Percentiles rank a stretch among this genome's conserved stretches.
Evolutionary conservation across 129 eudicot genomes (phyloP).

Genomic region (Lactuca sativa): DNA sequence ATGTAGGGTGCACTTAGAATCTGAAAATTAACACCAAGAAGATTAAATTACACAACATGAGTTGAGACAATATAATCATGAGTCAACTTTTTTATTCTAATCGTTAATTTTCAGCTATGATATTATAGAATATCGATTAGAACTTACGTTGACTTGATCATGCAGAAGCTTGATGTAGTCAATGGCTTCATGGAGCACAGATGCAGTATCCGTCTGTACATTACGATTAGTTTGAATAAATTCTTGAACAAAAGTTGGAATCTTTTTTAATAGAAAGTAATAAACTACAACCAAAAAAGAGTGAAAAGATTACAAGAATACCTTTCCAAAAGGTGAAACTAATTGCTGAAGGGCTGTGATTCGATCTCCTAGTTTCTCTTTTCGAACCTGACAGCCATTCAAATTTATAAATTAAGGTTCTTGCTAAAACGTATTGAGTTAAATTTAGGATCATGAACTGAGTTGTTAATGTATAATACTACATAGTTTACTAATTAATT

Average conservation of each 20-base stretch:
- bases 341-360: conserved; percentile 89
- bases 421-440: conserved; percentile 5
- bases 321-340: conserved; percentile 98
- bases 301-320: conserved; percentile 19
- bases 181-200: conserved; percentile 94
- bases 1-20: conserved; percentile 62
- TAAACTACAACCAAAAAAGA: neutral
- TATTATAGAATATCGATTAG: neutral
- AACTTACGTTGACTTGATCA: conserved; percentile 80
- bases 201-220: conserved; percentile 92
- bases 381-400: conserved; percentile 58
- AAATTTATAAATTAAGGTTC: neutral
- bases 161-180: conserved; percentile 88
- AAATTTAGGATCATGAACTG: neutral
- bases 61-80: neutral
- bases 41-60: neutral
- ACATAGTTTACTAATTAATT: too few relatives aligned
- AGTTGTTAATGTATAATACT: neutral
- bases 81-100: neutral
- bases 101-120: neutral
- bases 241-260: conserved; percentile 4
- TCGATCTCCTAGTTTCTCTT: conserved; percentile 95
- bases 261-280: neutral
- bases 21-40: conserved; percentile 43
- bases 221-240: neutral